Conservation (phyloP, 805 yeast genomes). For the Candida pini region DNA sequence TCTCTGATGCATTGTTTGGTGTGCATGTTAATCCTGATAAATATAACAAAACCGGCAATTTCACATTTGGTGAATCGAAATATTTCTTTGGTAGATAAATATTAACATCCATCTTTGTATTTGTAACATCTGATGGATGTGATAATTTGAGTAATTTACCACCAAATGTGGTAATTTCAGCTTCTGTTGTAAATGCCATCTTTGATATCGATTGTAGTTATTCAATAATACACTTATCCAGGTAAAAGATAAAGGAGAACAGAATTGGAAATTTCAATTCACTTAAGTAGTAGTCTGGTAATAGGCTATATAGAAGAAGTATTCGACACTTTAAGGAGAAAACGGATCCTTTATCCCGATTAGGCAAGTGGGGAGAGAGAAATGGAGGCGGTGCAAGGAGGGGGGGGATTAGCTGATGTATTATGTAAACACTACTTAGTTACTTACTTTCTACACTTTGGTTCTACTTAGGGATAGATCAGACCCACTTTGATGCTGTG, state of each 20-base stretch:
- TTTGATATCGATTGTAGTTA: conserved; percentile 1
- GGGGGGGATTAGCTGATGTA: too few species aligned
- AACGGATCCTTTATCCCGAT: too few species aligned
- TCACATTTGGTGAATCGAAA: conserved; percentile 27
- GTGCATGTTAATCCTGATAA: conserved; percentile 91
- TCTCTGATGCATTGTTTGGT: conserved; percentile 89
- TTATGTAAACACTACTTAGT: too few species aligned
- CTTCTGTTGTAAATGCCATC: conserved; percentile 49
- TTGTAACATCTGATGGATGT: conserved; percentile 62
- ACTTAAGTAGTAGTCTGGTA: too few species aligned
- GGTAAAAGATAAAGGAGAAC: too few species aligned
- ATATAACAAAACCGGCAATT: conserved; percentile 70
- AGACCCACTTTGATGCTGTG: conserved; percentile 1
- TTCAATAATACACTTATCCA: too few species aligned
- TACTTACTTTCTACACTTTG: conserved; percentile 4
- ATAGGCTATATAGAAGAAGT: too few species aligned
- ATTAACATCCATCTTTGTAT: conserved; percentile 77
- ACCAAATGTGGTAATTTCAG: conserved; percentile 57
- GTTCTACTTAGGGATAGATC: conserved; percentile 17
- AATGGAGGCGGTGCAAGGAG: too few species aligned
- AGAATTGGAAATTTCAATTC: too few species aligned
- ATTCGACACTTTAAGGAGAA: too few species aligned
- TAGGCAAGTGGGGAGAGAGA: too few species aligned
- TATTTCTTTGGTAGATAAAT: conserved; percentile 68
- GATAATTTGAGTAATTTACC: conserved; percentile 72